These are phyloP conservation scores for Mycotypha africana DNA, from an alignment of 371 early-diverging fungal genomes.

Conservation along the genomic window DNA sequence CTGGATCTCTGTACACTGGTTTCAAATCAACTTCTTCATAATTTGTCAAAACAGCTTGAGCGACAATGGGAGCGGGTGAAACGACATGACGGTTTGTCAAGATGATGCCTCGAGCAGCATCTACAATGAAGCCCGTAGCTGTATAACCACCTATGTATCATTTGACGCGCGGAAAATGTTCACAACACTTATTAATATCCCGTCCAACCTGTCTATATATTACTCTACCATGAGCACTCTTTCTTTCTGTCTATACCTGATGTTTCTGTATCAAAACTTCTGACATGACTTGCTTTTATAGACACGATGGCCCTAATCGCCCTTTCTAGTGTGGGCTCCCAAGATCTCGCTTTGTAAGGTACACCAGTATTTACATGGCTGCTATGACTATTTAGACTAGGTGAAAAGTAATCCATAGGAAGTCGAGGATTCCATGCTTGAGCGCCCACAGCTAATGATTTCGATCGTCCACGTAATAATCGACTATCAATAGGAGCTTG, in stretches of 20 bases:
- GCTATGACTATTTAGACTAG: not conserved
- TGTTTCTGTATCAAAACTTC: slow-evolving; percentile 88
- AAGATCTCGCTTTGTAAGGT: slow-evolving; percentile 44
- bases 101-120: slow-evolving; percentile 76
- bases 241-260: slow-evolving; percentile 37
- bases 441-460: slow-evolving; percentile 32
- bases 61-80: slow-evolving; percentile 82
- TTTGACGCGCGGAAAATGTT: no score
- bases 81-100: slow-evolving; percentile 91
- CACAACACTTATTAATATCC: no score
- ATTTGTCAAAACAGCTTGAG: slow-evolving; percentile 78
- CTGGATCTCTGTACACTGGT: slow-evolving; percentile 79
- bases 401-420: slow-evolving; percentile 22
- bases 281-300: slow-evolving; percentile 80
- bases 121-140: slow-evolving; percentile 93
- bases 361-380: slow-evolving; percentile 11
- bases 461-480: slow-evolving; percentile 35
- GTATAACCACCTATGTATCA: slow-evolving; percentile 52
- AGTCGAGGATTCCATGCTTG: slow-evolving; percentile 29
- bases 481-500: slow-evolving; percentile 6
- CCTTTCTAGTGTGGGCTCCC: slow-evolving; percentile 75
- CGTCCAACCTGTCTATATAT: no score
- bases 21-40: slow-evolving; percentile 84
- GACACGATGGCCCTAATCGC: slow-evolving; percentile 82
- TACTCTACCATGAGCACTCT: no score